phyloP scores from a whole-genome alignment of 2,329 filamentous ascomycete genomes.

The Claviceps capensis region DNA sequence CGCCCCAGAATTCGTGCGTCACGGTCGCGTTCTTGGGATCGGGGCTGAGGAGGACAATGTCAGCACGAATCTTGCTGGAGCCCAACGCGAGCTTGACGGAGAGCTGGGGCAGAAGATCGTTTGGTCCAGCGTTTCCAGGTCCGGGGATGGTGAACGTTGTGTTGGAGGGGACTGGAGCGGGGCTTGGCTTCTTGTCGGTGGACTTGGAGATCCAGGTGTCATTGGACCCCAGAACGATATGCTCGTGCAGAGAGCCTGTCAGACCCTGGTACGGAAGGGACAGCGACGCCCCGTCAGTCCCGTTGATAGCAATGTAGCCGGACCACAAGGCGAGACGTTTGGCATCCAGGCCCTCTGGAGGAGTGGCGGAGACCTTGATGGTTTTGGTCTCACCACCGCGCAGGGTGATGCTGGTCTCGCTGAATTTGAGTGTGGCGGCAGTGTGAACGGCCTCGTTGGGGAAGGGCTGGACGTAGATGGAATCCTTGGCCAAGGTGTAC shows the following conservation, averaged over 20 bases:
- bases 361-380: conserved; percentile 3
- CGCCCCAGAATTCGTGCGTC: conserved; percentile 21
- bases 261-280: conserved; percentile 29
- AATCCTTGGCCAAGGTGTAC: conserved; percentile 29
- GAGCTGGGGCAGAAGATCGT: conserved; percentile 24
- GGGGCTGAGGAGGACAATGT: conserved; percentile 25
- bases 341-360: conserved; percentile 4
- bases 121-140: conserved; percentile 20
- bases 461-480: conserved; percentile 26
- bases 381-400: conserved; percentile 2
- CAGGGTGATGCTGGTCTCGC: conserved; percentile 5
- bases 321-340: conserved; percentile 8
- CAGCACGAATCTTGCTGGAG: conserved; percentile 27
- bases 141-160: conserved; percentile 28
- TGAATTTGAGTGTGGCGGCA: conserved; percentile 20
- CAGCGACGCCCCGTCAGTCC: conserved; percentile 23
- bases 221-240: conserved; percentile 11
- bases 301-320: conserved; percentile 14
- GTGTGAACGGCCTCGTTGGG: conserved; percentile 29
- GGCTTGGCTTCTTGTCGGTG: conserved; percentile 14
- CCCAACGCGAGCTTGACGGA: conserved; percentile 31
- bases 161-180: conserved; percentile 17
- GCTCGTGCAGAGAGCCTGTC: conserved; percentile 20
- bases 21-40: conserved; percentile 9
- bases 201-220: conserved; percentile 20